phyloP scores from a whole-genome alignment of 169 alveolate species.

The Plasmodium knowlesi region DNA sequence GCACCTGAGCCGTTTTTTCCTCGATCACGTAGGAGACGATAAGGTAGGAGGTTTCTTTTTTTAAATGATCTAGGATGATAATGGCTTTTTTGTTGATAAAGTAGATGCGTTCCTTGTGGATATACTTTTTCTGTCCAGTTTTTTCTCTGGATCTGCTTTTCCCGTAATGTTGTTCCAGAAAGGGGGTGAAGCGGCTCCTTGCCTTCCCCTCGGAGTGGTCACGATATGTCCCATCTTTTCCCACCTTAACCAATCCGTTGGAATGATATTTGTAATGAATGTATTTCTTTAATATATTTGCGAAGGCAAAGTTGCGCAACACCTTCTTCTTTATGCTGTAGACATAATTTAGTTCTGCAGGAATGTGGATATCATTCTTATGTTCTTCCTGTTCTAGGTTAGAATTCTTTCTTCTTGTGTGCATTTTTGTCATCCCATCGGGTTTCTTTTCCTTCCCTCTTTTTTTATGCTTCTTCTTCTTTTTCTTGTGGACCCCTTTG shows the following conservation, averaged over 20 bases:
- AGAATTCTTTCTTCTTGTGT: not conserved
- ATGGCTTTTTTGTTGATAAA: not conserved
- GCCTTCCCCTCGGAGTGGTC: not conserved
- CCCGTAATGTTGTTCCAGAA: not conserved
- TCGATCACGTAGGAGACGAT: not conserved
- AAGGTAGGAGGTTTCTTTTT: slow-evolving; percentile 14
- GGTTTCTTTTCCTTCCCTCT: not conserved
- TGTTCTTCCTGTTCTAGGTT: not conserved
- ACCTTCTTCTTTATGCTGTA: slow-evolving; percentile 17
- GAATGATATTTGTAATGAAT: slow-evolving; percentile 4
- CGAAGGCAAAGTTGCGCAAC: not conserved
- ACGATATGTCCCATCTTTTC: not conserved
- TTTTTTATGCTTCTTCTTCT: not conserved
- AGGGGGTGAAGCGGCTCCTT: not conserved
- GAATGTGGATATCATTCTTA: not conserved
- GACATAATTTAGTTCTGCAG: not conserved
- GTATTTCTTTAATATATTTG: slow-evolving; percentile 17
- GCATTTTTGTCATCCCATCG: not conserved
- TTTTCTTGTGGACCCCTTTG: slow-evolving; percentile 2
- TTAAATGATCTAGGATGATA: slow-evolving; percentile 13
- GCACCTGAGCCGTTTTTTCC: not conserved
- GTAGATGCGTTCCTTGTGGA: not conserved
- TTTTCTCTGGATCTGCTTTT: not conserved
- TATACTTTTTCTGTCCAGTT: not conserved
- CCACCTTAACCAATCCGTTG: not conserved